These are phyloP conservation scores for Tephrocybe sp. DNA, from an alignment of 768 basidiomycete species.

Conservation along the genomic window DNA sequence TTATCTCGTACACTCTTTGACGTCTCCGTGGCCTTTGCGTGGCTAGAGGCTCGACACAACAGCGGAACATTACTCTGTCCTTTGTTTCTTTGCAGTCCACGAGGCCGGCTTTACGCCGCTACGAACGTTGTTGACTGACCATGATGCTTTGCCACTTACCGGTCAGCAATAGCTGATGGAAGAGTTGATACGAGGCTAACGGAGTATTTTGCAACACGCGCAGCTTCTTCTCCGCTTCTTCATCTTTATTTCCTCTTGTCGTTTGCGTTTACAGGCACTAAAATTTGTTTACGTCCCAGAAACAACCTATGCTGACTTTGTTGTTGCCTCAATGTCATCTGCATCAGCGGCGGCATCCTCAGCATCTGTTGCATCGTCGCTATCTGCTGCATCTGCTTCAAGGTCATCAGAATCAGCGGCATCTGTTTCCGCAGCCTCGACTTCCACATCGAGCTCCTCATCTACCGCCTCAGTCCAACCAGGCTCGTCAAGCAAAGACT, in stretches of 20 bases:
- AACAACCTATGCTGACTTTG: conserved; percentile 72
- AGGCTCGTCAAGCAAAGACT: conserved; percentile 34
- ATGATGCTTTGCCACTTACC: too few relatives aligned
- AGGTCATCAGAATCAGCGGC: conserved; percentile 21
- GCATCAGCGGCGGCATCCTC: conserved; percentile 37
- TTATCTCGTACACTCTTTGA: background rate
- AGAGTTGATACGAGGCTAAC: too few relatives aligned
- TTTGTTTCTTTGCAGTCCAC: background rate
- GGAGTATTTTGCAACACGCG: background rate
- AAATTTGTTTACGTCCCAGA: conserved; percentile 38
- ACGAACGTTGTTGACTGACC: too few relatives aligned
- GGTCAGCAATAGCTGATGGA: too few relatives aligned
- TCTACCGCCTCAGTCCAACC: conserved; percentile 47
- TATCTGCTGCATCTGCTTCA: conserved; percentile 33
- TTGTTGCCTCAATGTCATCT: conserved; percentile 50
- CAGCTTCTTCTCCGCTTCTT: background rate
- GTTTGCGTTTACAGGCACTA: background rate
- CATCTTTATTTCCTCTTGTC: background rate
- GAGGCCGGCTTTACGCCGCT: background rate
- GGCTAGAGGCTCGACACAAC: background rate
- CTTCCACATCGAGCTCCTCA: conserved; percentile 19
- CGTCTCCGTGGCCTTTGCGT: background rate
- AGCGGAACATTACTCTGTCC: background rate
- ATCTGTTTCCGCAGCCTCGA: conserved; percentile 3
- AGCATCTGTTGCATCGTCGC: conserved; percentile 44